Evolutionary conservation across 176 grass and related monocot species (phyloP), one percentile per base, ranked within the genome.

Genomic region (Ananas comosus): DNA sequence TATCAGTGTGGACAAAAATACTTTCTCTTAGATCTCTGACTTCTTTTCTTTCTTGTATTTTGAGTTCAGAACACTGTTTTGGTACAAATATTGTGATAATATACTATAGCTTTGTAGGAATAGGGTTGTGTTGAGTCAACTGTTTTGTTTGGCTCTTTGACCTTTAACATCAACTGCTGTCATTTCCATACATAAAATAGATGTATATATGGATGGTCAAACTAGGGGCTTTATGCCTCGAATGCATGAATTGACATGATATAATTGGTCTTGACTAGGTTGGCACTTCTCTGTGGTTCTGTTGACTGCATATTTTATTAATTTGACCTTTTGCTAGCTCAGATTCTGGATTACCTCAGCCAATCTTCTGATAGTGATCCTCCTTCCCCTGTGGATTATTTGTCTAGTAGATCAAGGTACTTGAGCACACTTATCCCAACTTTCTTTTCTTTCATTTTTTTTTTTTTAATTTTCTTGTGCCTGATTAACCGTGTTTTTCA

Each of bases 281-380:
- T 50, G 51, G 65, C 68, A 21, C 0, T 7, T 70, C 25, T 24
- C 65, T 51, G 42, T 3, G 50, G 12, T 53, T 21, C 11, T 13
- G 70, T 65, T 64, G 47, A 49, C 7, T 70, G 64, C 50, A 79
- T 50, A n/a, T 28, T 64, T 67, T 72, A 61, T 51, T 9, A 17
- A 73, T 48, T 69, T 88, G 57, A 66, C 9, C 49, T 79, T 13
- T 51, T 79, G 27, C 23, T 28, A 12, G 5, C 52, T 80, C 82
- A 99, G 94, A 99, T 99, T 77, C 89, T 99, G 64, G 89, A 99
- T 90, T 99, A 92, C 82, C 84, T 93, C 27, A 78, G 87, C n/a
- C 91, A 88, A 64, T 99, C 89, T 69, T 83, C 74, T 72, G 89
- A 99, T 50, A 92, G 80, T 76, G 89, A 99, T 50, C 65, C 80